Conservation (phyloP, 257 asterid genomes). For the Euphrasia confusa region DNA sequence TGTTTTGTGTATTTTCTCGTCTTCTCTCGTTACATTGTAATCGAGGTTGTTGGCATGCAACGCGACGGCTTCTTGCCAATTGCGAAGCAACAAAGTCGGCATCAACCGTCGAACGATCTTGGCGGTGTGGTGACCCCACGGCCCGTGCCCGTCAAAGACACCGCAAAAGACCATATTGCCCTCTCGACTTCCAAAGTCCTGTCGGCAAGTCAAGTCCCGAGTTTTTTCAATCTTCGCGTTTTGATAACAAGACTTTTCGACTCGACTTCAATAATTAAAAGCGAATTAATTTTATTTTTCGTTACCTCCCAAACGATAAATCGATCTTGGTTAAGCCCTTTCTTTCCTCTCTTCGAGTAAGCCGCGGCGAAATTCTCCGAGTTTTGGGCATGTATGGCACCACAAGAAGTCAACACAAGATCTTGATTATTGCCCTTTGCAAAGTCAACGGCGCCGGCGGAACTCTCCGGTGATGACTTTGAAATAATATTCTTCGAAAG, state of each 20-base stretch:
- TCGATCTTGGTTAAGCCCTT: constrained; percentile 69
- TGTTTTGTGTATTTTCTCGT: constrained; percentile 9
- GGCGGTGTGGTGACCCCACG: constrained; percentile 75
- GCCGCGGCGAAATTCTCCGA: constrained; percentile 33
- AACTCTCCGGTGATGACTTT: not conserved
- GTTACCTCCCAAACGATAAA: constrained; percentile 64
- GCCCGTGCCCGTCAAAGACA: constrained; percentile 81
- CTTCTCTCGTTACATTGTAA: constrained; percentile 23
- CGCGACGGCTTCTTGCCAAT: constrained; percentile 60
- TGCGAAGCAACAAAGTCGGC: constrained; percentile 52
- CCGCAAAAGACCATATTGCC: constrained; percentile 65
- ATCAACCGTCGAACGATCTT: constrained; percentile 49
- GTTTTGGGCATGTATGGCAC: constrained; percentile 30
- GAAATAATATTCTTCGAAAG: constrained; percentile 32
- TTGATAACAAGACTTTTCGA: too few species aligned
- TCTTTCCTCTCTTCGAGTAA: constrained; percentile 58
- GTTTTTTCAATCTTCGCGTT: too few species aligned
- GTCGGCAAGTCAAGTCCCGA: too few species aligned
- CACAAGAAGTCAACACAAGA: constrained; percentile 52
- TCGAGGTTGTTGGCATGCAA: constrained; percentile 29
- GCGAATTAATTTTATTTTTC: not conserved
- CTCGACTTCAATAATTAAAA: too few species aligned
- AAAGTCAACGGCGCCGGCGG: not conserved
- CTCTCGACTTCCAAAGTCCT: constrained; percentile 77
- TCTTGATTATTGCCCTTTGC: constrained; percentile 43